phyloP scores from a whole-genome alignment of 2,329 filamentous ascomycete species.

The Sporothrix sp. region DNA sequence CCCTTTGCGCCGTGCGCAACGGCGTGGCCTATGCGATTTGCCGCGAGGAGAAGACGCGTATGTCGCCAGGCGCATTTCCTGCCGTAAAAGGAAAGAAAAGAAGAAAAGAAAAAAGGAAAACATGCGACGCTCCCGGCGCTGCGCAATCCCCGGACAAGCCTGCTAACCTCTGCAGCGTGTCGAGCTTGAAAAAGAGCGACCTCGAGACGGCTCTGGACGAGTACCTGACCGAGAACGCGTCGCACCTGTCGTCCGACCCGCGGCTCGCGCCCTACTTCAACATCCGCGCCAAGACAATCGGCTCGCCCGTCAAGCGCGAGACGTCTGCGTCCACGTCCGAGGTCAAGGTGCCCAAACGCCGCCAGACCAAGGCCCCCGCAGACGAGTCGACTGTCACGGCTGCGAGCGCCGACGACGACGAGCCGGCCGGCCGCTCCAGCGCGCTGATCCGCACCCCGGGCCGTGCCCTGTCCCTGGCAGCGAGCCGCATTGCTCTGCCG shows the following conservation, averaged over 20 bases:
- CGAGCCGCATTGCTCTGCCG: constrained; percentile 60
- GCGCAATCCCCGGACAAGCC: too few relatives aligned
- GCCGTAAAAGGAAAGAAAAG: not conserved
- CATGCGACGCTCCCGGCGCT: too few relatives aligned
- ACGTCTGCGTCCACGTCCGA: constrained; percentile 24
- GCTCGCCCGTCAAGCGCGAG: constrained; percentile 54
- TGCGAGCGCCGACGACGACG: constrained; percentile 27
- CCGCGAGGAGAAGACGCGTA: too few relatives aligned
- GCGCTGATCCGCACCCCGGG: constrained; percentile 39
- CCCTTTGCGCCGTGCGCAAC: too few relatives aligned
- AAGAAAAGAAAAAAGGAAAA: not conserved
- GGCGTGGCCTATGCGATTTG: not conserved
- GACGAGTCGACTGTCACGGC: constrained; percentile 4
- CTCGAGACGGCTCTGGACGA: constrained; percentile 67
- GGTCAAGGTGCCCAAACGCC: constrained; percentile 38
- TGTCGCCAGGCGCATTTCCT: too few relatives aligned
- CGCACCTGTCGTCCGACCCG: constrained; percentile 52
- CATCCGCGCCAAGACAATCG: constrained; percentile 47
- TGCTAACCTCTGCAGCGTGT: constrained; percentile 55
- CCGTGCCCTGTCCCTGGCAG: constrained; percentile 40
- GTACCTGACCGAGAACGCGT: constrained; percentile 59
- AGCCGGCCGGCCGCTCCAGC: constrained; percentile 29
- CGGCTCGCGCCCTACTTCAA: constrained; percentile 68
- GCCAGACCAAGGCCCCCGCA: constrained; percentile 32
- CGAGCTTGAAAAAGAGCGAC: constrained; percentile 66